Percentiles rank a stretch among this genome's conserved stretches.
Conservation (phyloP, 2,329 filamentous ascomycete species). For the Arthrocladium fulminans region DNA sequence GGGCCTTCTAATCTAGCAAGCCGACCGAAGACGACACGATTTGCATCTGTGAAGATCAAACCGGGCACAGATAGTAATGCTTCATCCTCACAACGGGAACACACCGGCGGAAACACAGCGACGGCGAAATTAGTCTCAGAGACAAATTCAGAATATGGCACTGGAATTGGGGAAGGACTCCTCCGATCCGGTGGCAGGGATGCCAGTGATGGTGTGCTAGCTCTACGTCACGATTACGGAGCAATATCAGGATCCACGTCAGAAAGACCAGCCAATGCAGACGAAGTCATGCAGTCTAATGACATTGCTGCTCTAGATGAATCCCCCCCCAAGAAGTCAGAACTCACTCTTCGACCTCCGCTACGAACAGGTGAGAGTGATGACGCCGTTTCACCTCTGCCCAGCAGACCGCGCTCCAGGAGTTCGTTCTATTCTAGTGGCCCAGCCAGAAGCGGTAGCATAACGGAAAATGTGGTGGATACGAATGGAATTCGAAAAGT, state of each 20-base stretch:
- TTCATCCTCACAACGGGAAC: conserved; percentile 30
- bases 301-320: neutral
- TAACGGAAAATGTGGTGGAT: conserved; percentile 70
- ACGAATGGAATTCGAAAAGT: conserved; percentile 66
- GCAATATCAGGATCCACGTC: conserved; percentile 24
- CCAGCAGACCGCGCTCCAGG: conserved; percentile 23
- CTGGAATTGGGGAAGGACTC: conserved; percentile 47
- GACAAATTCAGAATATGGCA: conserved; percentile 35
- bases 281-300: conserved; percentile 23
- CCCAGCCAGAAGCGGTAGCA: conserved; percentile 61
- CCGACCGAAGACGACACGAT: conserved; percentile 52
- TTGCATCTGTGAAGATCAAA: conserved; percentile 58
- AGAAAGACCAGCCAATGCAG: conserved; percentile 19
- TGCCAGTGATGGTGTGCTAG: conserved; percentile 58
- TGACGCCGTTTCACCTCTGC: conserved; percentile 22
- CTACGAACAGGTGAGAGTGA: conserved; percentile 13
- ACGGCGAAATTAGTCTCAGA: conserved; percentile 24
- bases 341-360: conserved; percentile 7
- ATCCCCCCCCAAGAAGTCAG: neutral
- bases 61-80: conserved; percentile 37
- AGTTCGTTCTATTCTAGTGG: conserved; percentile 34
- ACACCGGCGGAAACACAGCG: conserved; percentile 33
- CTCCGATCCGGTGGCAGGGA: conserved; percentile 47
- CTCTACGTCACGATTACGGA: conserved; percentile 49
- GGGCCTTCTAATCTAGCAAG: conserved; percentile 56